Base-by-base conservation (phyloP, 2,329 filamentous ascomycete genomes). In the Cadophora sp. region DNA sequence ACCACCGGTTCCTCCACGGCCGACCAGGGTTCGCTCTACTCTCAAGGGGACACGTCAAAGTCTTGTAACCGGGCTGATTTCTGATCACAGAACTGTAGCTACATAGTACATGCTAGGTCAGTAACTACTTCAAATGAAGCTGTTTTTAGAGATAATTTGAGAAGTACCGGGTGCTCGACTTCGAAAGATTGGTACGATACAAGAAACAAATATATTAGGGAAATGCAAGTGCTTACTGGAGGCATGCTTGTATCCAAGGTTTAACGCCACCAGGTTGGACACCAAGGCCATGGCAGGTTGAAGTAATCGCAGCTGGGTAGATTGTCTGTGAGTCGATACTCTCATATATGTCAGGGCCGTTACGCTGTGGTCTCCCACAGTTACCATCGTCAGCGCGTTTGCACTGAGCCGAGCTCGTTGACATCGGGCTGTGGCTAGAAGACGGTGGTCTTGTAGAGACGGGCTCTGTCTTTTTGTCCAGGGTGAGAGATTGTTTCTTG, bases 401-500 rank as follows among this genome's bases (percentile, higher is more conserved):
- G 46, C 46, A 50, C n/a, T 50, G n/a, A 9, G 46, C 46, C 4
- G 46, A 24, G n/a, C 46, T 50, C n/a, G 46, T 50, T 24, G 46
- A 9, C n/a, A 50, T 24, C n/a, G 46, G n/a, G n/a, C 46, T 50
- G 9, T 50, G 46, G 46, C n/a, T 50, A n/a, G 46, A 50, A 8
- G 46, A 50, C 9, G 46, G 46, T 11, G 46, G 46, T 11, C 46
- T 50, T 50, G 46, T 50, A 22, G 46, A 50, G n/a, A 50, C 46
- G 4, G 46, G 46, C 9, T 50, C n/a, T 50, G 3, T 50, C 46
- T 50, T 50, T 43, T 71, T 68, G 43, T 67, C 63, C 61, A 71
- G 65, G 7, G 67, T 63, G 6, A 77, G 64, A 26, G 73, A 74
- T 43, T 76, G 71, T 31, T 77, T 72, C 61, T 78, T 78, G 8